Evolutionary conservation across 192 early-diverging fungal species (phyloP).

Genomic region (Coemansia sp.): DNA sequence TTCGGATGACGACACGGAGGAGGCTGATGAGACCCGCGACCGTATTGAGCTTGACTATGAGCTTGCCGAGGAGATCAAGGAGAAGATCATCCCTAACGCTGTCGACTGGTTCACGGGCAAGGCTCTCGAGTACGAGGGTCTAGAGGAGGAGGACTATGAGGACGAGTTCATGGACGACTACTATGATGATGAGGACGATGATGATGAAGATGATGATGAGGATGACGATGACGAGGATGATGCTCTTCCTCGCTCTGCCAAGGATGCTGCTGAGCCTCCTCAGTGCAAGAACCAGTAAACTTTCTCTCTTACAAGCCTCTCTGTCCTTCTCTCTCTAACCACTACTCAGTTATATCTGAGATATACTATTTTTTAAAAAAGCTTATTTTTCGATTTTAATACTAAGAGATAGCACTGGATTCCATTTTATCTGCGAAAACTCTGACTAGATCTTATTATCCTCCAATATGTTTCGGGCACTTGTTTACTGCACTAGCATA

Average conservation of each 20-base stretch:
- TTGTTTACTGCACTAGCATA: slow-evolving; percentile 40
- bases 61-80: slow-evolving; percentile 97
- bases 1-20: slow-evolving; percentile 69
- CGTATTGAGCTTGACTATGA: slow-evolving; percentile 94
- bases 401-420: no score
- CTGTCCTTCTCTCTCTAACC: no score
- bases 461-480: no score
- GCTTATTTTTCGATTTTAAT: no score
- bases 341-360: no score
- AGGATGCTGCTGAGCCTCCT: slow-evolving; percentile 51
- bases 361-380: not conserved
- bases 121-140: slow-evolving; percentile 76
- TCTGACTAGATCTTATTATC: not conserved
- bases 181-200: slow-evolving; percentile 52
- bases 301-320: not conserved
- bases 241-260: slow-evolving; percentile 45
- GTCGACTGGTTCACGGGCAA: slow-evolving; percentile 99
- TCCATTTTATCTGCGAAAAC: no score
- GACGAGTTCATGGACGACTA: slow-evolving; percentile 46
- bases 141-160: slow-evolving; percentile 38
- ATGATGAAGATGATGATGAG: slow-evolving; percentile 35
- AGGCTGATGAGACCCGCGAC: slow-evolving; percentile 77
- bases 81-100: slow-evolving; percentile 93
- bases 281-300: slow-evolving; percentile 57
- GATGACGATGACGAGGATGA: slow-evolving; percentile 49